Evolutionary conservation across 2,329 filamentous ascomycete genomes (phyloP).

Genomic region (Pseudogymnoascus verrucosus): DNA sequence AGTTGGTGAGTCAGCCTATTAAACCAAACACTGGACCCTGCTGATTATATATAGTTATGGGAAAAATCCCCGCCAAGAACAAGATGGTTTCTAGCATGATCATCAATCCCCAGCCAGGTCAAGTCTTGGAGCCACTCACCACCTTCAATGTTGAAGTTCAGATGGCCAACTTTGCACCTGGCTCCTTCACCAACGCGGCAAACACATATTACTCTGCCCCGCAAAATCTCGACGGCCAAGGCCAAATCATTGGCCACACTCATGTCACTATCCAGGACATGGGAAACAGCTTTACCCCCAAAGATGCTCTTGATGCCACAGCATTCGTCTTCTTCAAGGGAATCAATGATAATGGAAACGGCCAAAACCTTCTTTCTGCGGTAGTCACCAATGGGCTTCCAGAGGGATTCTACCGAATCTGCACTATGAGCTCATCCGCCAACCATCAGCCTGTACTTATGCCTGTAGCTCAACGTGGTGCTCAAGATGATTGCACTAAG

Average conservation of each 20-base stretch:
- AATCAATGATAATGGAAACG: conserved; percentile 34
- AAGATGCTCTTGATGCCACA: conserved; percentile 24
- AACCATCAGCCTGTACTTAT: conserved; percentile 38
- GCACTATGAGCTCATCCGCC: conserved; percentile 34
- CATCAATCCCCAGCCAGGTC: conserved; percentile 21
- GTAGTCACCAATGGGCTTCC: conserved; percentile 33
- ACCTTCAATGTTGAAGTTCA: conserved; percentile 30
- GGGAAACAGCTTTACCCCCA: conserved; percentile 27
- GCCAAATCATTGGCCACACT: conserved; percentile 32
- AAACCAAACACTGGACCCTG: not conserved
- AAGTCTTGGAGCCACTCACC: conserved; percentile 16
- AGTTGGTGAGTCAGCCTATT: conserved; percentile 18
- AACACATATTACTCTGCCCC: conserved; percentile 34
- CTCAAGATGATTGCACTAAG: conserved; percentile 39
- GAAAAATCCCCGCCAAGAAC: conserved; percentile 25
- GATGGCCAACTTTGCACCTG: conserved; percentile 29
- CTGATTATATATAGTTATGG: conserved; percentile 22
- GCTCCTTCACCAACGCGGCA: conserved; percentile 32
- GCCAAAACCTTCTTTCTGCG: conserved; percentile 31
- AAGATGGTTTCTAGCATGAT: conserved; percentile 28
- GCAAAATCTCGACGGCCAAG: conserved; percentile 25
- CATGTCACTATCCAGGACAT: conserved; percentile 33
- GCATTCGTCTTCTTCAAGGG: conserved; percentile 36
- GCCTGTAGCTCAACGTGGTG: conserved; percentile 38
- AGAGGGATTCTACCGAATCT: conserved; percentile 36